phyloP scores from a whole-genome alignment of 2,329 filamentous ascomycete species.

The Arthrobotrys conoides region DNA sequence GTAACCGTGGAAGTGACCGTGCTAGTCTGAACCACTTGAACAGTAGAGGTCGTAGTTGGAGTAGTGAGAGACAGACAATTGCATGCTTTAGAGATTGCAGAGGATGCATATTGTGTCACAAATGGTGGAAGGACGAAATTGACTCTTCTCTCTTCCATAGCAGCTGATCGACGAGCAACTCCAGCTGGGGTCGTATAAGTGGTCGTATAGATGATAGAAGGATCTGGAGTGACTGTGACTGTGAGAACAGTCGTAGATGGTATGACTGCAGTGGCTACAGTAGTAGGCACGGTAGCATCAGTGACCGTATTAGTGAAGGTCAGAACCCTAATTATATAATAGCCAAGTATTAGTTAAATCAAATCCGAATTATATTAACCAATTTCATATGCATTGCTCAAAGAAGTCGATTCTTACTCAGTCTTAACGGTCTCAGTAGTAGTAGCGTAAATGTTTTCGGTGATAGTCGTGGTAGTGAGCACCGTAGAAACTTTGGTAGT shows the following conservation, averaged over 20 bases:
- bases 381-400: no score
- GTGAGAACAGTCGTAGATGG: not conserved
- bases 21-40: conserved; percentile 4
- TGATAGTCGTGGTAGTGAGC: conserved; percentile 19
- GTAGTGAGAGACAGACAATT: conserved; percentile 37
- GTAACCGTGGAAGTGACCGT: conserved; percentile 9
- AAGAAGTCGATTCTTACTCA: conserved; percentile 8
- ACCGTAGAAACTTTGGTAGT: conserved; percentile 10
- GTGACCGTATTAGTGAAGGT: conserved; percentile 25
- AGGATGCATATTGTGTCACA: conserved; percentile 30
- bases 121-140: conserved; percentile 31
- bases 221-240: conserved; percentile 16
- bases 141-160: conserved; percentile 26
- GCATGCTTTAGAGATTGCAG: conserved; percentile 37
- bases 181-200: conserved; percentile 40
- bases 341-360: not conserved
- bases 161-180: conserved; percentile 14
- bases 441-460: conserved; percentile 7
- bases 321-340: conserved; percentile 22
- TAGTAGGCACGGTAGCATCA: conserved; percentile 31
- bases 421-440: conserved; percentile 22
- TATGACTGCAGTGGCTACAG: conserved; percentile 21
- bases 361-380: no score
- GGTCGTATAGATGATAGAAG: conserved; percentile 25
- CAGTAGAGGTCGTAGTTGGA: conserved; percentile 18